These are phyloP conservation scores for Circinella minor DNA, from an alignment of 371 early-diverging fungal species.

Conservation along the genomic window DNA sequence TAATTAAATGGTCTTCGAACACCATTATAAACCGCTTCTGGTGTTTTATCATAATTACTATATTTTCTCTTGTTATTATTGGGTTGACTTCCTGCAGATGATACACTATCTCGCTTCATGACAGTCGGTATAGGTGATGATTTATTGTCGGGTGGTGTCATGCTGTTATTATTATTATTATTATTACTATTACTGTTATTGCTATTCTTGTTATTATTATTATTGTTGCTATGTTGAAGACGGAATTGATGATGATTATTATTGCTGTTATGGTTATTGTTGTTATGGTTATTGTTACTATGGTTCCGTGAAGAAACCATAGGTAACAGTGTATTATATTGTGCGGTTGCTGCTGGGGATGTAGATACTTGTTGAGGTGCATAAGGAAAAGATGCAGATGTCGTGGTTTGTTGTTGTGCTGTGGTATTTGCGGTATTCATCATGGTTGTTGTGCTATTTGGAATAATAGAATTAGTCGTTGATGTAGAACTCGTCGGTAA, in stretches of 20 bases:
- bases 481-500: not conserved
- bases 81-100: slow-evolving; percentile 8
- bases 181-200: not conserved
- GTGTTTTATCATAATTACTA: slow-evolving; percentile 27
- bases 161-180: not conserved
- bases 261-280: no score
- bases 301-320: not conserved
- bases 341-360: not conserved
- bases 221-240: not conserved
- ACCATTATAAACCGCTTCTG: slow-evolving; percentile 73
- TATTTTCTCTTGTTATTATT: slow-evolving; percentile 25
- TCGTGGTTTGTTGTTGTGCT: not conserved
- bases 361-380: not conserved
- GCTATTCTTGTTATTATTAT: not conserved
- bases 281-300: no score
- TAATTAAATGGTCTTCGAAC: slow-evolving; percentile 84
- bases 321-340: not conserved
- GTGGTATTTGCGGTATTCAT: not conserved
- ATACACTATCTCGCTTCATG: slow-evolving; percentile 52
- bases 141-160: slow-evolving; percentile 53
- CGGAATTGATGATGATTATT: not conserved
- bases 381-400: slow-evolving; percentile 1
- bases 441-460: not conserved
- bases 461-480: not conserved
- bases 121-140: slow-evolving; percentile 47